Evolutionary conservation across 352 stramenopile genomes (phyloP), one percentile per base, ranked within the genome.

Genomic region (Blastocystis sp.): DNA sequence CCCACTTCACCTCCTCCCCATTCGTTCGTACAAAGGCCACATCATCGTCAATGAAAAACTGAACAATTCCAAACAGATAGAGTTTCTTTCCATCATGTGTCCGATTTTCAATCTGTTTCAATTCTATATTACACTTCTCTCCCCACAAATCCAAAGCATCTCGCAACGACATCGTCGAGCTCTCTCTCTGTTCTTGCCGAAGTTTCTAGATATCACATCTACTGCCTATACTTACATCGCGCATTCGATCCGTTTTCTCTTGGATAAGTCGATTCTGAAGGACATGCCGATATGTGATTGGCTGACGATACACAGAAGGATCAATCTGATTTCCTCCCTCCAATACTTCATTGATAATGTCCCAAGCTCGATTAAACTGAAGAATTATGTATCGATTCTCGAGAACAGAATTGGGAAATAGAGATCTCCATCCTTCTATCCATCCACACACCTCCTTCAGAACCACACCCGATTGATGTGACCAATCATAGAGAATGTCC

Each of bases 111-210:
- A 73, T 21, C 46, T 75, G 78, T 14, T 7, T 21, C 67, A 87
- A 21, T 21, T 66, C 54, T 2, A 87, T 42, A 85, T 94, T 91
- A 73, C 94, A 89, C 42, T 90, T 88, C 57, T 94, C 92, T 67
- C 92, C 92, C 57, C 94, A 80, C 39, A 92, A 92, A 88, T 94
- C 92, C 12, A 95, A 90, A 27, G 94, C 90, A 43, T 95, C 93
- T 74, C 93, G 93, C 58, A 95, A 78, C 1, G 90, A 91, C 24
- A 95, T 54, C 39, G 24, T 24, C 3, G 24, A n/a, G 5, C 11
- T 27, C 46, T 78, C 66, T 29, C 57, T 16, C 9, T 32, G 6
- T 9, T 65, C 0, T 73, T 78, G 9, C 37, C 49, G 61, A 43
- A 77, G 7, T 52, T 35, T 49, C 27, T 90, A 86, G 7, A 89